Percentiles rank a stretch among this genome's conserved stretches.
Evolutionary conservation across 208 protist genomes (phyloP).

Genomic region (Giardia muris): DNA sequence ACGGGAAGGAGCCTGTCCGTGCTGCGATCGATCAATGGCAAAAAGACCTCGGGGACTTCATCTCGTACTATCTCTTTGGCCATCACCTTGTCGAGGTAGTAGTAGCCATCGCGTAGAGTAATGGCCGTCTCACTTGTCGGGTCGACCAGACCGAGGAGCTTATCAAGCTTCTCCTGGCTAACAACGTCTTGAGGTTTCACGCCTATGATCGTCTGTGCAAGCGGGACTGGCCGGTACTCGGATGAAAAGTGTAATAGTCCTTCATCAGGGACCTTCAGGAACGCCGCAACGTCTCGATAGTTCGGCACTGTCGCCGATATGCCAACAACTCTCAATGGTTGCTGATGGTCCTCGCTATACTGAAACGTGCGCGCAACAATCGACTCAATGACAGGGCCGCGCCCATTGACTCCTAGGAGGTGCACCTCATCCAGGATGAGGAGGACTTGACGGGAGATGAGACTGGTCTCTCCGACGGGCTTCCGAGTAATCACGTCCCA

Average conservation of each 20-base stretch:
- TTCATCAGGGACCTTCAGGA: constrained; percentile 69
- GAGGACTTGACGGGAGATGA: constrained; percentile 58
- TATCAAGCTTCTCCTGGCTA: constrained; percentile 20
- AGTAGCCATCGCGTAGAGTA: neutral
- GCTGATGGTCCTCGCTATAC: constrained; percentile 66
- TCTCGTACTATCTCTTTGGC: neutral
- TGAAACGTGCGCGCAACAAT: constrained; percentile 85
- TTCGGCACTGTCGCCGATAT: constrained; percentile 96
- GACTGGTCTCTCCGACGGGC: constrained; percentile 65
- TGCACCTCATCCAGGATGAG: constrained; percentile 96
- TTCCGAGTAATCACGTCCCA: constrained; percentile 98
- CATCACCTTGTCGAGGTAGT: neutral
- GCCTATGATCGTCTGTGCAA: constrained; percentile 80
- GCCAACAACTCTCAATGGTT: constrained; percentile 67
- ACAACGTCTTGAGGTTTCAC: constrained; percentile 47
- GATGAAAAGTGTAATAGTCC: constrained; percentile 82
- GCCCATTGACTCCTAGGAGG: constrained; percentile 83
- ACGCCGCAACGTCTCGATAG: constrained; percentile 88
- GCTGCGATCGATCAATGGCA: neutral
- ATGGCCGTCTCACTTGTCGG: neutral
- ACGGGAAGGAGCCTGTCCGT: neutral
- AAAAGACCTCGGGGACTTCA: neutral
- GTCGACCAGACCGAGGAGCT: neutral
- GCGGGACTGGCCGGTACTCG: constrained; percentile 81
- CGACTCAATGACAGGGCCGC: constrained; percentile 85